A percentile compares a stretch with the other conserved stretches of the same genome.
Evolutionary conservation across 257 asterid species (phyloP).

Genomic region (Sherardia arvensis): DNA sequence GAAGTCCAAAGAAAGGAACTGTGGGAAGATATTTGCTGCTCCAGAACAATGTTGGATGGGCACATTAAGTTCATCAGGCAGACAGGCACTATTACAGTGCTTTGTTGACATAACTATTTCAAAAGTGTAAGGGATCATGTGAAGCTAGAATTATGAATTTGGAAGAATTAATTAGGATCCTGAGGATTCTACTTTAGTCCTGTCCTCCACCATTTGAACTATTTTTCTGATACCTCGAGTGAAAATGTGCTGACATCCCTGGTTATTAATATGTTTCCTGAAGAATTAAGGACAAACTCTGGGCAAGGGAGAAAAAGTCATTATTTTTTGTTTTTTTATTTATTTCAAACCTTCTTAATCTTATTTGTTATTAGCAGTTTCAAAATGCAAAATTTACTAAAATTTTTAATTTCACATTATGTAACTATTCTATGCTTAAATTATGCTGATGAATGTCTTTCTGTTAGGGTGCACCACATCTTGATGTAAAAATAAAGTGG

Average conservation of each 20-base stretch:
- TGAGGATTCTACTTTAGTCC: background rate
- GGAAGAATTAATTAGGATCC: background rate
- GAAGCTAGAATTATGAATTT: background rate
- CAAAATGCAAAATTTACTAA: background rate
- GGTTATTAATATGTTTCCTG: background rate
- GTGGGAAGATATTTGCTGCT: background rate
- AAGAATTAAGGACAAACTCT: background rate
- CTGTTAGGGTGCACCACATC: conserved; percentile 65
- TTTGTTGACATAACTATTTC: background rate
- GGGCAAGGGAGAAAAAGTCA: background rate
- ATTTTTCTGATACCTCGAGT: background rate
- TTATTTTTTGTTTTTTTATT: background rate
- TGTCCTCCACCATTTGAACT: background rate
- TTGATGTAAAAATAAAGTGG: conserved; percentile 94
- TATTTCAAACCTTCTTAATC: background rate
- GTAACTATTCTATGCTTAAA: conserved; percentile 1
- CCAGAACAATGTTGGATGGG: background rate
- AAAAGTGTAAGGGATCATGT: background rate
- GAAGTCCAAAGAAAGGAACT: background rate
- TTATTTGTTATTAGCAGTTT: background rate
- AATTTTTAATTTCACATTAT: background rate
- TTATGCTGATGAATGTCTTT: conserved; percentile 18
- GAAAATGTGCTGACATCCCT: background rate
- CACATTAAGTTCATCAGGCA: background rate
- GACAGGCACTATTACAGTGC: background rate